Percentiles rank a stretch among this genome's conserved stretches.
These are phyloP conservation scores for Fusarium abutilonis DNA, from an alignment of 2,329 filamentous ascomycete genomes.

Conservation along the genomic window DNA sequence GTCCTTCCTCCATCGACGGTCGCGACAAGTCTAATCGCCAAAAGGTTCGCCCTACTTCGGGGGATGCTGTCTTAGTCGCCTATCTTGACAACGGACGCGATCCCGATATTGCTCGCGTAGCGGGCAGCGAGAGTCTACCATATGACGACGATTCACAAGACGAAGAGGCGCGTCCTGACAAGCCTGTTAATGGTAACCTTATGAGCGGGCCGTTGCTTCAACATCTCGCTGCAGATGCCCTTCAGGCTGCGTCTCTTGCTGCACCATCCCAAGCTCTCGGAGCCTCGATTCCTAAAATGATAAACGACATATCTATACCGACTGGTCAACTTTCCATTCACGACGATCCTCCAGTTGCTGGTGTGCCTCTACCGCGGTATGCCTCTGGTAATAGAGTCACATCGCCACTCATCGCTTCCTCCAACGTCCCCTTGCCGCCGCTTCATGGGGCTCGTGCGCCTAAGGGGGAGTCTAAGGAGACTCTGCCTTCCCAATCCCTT, in stretches of 20 bases:
- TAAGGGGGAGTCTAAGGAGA: constrained; percentile 49
- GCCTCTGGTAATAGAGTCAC: constrained; percentile 23
- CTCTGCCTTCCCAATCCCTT: constrained; percentile 52
- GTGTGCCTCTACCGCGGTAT: constrained; percentile 19
- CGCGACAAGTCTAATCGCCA: constrained; percentile 61
- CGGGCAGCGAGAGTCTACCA: constrained; percentile 64
- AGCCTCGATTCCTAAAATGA: constrained; percentile 33
- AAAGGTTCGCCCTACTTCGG: constrained; percentile 66
- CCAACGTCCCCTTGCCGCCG: constrained; percentile 50
- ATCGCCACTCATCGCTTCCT: constrained; percentile 39
- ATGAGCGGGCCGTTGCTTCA: constrained; percentile 44
- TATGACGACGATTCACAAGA: constrained; percentile 49
- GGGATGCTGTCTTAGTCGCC: constrained; percentile 73
- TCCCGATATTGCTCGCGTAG: constrained; percentile 70
- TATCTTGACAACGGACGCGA: constrained; percentile 70
- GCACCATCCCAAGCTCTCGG: constrained; percentile 18
- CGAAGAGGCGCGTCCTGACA: constrained; percentile 34
- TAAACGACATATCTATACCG: constrained; percentile 45
- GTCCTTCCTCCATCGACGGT: constrained; percentile 47
- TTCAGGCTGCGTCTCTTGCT: constrained; percentile 42
- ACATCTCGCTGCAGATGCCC: constrained; percentile 48
- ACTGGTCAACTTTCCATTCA: constrained; percentile 49
- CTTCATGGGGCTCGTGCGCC: constrained; percentile 52
- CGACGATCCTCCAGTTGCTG: constrained; percentile 44
- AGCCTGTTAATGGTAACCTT: constrained; percentile 18